Conservation (phyloP, 805 yeast species). For the Cyberlindnera euphorbiiphila region DNA sequence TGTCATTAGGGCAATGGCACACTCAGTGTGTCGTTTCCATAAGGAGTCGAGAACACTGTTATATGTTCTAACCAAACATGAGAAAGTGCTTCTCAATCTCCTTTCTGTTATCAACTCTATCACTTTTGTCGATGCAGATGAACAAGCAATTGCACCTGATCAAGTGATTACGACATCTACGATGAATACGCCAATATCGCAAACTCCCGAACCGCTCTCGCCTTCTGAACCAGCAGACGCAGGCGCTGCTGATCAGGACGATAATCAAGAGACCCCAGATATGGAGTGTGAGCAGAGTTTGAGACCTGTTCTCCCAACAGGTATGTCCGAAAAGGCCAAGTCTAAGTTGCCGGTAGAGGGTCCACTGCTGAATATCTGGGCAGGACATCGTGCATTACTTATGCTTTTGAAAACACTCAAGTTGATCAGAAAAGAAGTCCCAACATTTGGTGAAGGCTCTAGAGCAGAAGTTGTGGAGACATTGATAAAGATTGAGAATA, state of each 20-base stretch:
- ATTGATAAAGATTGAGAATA: constrained; percentile 39
- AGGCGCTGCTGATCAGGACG: constrained; percentile 13
- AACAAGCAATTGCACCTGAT: constrained; percentile 7
- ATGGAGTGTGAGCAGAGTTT: constrained; percentile 35
- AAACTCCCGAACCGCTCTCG: constrained; percentile 12
- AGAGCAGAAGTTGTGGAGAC: constrained; percentile 29
- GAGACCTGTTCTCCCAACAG: constrained; percentile 50
- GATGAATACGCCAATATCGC: constrained; percentile 6
- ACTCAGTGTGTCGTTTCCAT: constrained; percentile 47
- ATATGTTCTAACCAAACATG: constrained; percentile 42
- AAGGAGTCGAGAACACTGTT: constrained; percentile 51
- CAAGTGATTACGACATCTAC: constrained; percentile 3
- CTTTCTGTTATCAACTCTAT: constrained; percentile 7
- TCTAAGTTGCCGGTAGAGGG: constrained; percentile 50
- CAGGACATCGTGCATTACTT: constrained; percentile 43
- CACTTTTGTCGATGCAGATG: constrained; percentile 1
- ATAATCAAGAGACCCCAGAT: constrained; percentile 9
- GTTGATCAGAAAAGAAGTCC: constrained; percentile 28
- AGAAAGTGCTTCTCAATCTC: constrained; percentile 25
- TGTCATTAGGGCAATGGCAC: constrained; percentile 51
- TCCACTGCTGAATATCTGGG: constrained; percentile 50
- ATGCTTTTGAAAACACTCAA: constrained; percentile 37
- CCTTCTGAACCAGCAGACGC: constrained; percentile 4
- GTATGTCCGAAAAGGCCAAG: constrained; percentile 56
- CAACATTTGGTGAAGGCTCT: constrained; percentile 22